Conservation (phyloP, 2,329 filamentous ascomycete genomes). For the Endothia cerciana region DNA sequence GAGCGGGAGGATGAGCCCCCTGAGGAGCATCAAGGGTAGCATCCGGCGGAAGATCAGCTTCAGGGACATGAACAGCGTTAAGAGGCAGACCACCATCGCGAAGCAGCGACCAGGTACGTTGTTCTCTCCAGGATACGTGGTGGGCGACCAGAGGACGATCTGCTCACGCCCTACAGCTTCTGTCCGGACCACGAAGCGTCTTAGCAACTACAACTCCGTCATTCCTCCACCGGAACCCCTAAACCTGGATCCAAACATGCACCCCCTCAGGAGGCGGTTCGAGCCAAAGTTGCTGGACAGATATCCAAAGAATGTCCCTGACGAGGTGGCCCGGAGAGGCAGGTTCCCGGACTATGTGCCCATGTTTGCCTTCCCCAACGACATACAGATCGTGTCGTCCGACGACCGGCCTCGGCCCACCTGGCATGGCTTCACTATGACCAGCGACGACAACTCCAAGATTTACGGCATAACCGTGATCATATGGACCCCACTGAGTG, state of each 20-base stretch:
- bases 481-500: slow-evolving; percentile 87
- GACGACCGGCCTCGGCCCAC: slow-evolving; percentile 94
- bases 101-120: slow-evolving; percentile 76
- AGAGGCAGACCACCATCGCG: slow-evolving; percentile 77
- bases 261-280: slow-evolving; percentile 90
- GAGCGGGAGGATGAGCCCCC: slow-evolving; percentile 57
- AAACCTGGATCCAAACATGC: slow-evolving; percentile 88
- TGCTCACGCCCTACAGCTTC: slow-evolving; percentile 53
- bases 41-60: slow-evolving; percentile 91
- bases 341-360: slow-evolving; percentile 96
- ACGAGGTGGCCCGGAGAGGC: slow-evolving; percentile 79
- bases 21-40: slow-evolving; percentile 73
- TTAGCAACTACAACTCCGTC: slow-evolving; percentile 98
- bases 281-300: slow-evolving; percentile 95
- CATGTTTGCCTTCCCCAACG: slow-evolving; percentile 99
- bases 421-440: slow-evolving; percentile 99
- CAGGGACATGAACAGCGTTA: slow-evolving; percentile 92
- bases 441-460: slow-evolving; percentile 86
- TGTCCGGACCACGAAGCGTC: slow-evolving; percentile 78
- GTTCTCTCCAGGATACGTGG: slow-evolving; percentile 31
- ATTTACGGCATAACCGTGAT: slow-evolving; percentile 90
- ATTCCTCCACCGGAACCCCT: slow-evolving; percentile 92
- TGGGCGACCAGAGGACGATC: slow-evolving; percentile 32
- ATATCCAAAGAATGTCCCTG: slow-evolving; percentile 82
- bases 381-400: slow-evolving; percentile 94